Conservation (phyloP, 2,329 filamentous ascomycete genomes). For the Ophiostoma sp. region DNA sequence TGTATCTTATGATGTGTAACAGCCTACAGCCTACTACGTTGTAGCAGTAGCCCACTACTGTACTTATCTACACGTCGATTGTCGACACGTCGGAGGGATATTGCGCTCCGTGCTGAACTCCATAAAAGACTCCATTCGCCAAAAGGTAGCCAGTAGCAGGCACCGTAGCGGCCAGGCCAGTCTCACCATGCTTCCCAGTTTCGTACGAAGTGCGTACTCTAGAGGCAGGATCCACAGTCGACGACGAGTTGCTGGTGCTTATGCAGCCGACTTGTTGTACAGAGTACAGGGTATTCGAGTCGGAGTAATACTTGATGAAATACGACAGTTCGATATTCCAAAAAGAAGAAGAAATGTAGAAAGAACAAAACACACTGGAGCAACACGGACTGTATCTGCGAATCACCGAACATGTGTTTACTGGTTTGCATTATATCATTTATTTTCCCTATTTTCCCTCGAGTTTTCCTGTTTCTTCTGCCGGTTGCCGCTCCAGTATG, state of each 20-base stretch:
- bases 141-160: background rate
- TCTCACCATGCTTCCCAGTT: conserved; percentile 11
- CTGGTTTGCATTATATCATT: background rate
- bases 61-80: background rate
- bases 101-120: conserved; percentile 2
- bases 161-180: background rate
- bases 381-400: background rate
- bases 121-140: background rate
- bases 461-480: conserved; percentile 4
- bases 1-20: no score
- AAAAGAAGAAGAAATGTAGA: background rate
- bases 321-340: background rate
- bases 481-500: background rate
- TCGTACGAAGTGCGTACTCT: background rate
- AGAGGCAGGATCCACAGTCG: background rate
- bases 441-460: background rate
- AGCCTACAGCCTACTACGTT: no score
- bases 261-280: no score
- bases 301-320: background rate
- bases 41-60: background rate
- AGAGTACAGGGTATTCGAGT: background rate
- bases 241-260: background rate
- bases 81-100: conserved; percentile 10
- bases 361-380: background rate
- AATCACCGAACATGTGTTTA: background rate